phyloP scores from a whole-genome alignment of 2,329 filamentous ascomycete species.

The Talaromyces islandicus region DNA sequence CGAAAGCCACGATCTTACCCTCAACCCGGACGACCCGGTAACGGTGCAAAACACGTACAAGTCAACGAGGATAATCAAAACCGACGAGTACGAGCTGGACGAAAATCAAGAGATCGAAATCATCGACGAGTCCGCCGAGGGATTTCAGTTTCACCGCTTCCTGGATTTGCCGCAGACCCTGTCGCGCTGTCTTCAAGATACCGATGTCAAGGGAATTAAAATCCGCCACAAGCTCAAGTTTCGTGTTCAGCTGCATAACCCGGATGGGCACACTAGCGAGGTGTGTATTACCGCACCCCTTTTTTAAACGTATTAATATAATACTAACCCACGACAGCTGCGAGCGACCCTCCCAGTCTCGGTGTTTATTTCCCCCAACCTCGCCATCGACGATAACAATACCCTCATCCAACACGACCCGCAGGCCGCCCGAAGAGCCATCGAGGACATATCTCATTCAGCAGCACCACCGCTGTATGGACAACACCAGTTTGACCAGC shows the following conservation, averaged over 20 bases:
- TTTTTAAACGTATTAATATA: not conserved
- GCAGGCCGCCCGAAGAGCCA: conserved; percentile 41
- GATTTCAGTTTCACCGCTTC: conserved; percentile 54
- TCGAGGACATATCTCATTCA: conserved; percentile 47
- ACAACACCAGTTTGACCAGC: conserved; percentile 78
- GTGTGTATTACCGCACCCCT: conserved; percentile 37
- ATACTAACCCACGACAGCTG: conserved; percentile 46
- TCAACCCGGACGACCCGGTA: conserved; percentile 42
- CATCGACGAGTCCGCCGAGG: conserved; percentile 55
- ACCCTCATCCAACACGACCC: conserved; percentile 63
- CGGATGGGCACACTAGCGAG: conserved; percentile 91
- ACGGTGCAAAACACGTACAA: conserved; percentile 47
- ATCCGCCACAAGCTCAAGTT: conserved; percentile 89
- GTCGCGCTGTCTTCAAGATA: conserved; percentile 79
- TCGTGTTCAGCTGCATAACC: conserved; percentile 85
- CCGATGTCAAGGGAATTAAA: conserved; percentile 84
- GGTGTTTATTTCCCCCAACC: conserved; percentile 91
- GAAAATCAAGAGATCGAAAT: conserved; percentile 54
- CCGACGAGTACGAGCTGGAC: conserved; percentile 65
- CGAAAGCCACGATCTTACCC: conserved; percentile 66
- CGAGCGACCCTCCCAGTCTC: conserved; percentile 85
- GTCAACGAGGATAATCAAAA: conserved; percentile 57
- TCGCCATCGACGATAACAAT: conserved; percentile 82
- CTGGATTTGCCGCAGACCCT: conserved; percentile 73
- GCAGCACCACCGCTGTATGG: conserved; percentile 87